Base-by-base conservation (phyloP, 202 grass and related monocot genomes). In the Setaria italica region DNA sequence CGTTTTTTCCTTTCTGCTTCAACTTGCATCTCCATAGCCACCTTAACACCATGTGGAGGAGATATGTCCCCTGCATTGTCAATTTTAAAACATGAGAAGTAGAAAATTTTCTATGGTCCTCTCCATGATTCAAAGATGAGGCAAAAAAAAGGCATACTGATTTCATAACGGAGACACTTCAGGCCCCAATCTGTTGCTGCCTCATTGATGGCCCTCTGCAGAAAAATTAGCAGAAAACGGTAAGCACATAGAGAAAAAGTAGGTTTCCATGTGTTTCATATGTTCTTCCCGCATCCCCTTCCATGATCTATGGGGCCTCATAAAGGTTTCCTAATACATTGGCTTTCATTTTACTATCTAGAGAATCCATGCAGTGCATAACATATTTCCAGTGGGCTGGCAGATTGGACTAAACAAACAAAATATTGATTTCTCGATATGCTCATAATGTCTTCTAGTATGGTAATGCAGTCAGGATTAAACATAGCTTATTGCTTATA, bases 1-100 rank as follows among this genome's bases (percentile, higher is more conserved):
- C 95, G 91, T 9, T 95, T 98, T 88, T 68, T 98, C 85, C 93
- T 95, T 83, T 98, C 95, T 77, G 95, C 93, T 89, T 98, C 95
- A 15, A 93, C 95, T 76, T 95, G 93, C 95, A 98, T 98, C 79
- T 95, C 93, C 93, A 98, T 98, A 79, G 93, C 93, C 51, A 79
- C 86, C 88, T 89, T 95, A 46, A 94, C 92, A 7, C 95, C 95
- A 33, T 70, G 63, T 76, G 93, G 93, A 68, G 93, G 95, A 76
- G 88, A 92, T 80, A 98, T 98, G 81, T 98, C 91, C 93, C 91
- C 92, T 97, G 32, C 16, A 80, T 30, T 32, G 4, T 58, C 50
- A 68, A 79, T 62, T 75, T 64, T 39, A 54, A 62, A 77, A 74
- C 19, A 89, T 86, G 35, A 54, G 16, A 79, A 75, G 4, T 41